These are phyloP conservation scores for Ascochyta rabiei DNA, from an alignment of 2,329 filamentous ascomycete genomes.

Conservation along the genomic window DNA sequence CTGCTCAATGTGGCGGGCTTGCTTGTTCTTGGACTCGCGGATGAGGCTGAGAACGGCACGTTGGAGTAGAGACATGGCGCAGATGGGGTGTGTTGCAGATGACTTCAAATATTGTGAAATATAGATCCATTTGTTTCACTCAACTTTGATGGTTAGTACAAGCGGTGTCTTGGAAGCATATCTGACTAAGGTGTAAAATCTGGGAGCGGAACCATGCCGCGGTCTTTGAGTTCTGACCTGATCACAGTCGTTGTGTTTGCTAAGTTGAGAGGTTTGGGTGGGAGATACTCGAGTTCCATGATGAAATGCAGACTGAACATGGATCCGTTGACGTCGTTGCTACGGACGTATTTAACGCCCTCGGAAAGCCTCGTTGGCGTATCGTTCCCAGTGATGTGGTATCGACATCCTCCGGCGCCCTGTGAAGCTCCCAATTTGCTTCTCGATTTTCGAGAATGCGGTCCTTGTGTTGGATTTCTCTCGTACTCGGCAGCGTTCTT, in stretches of 20 bases:
- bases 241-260: neutral
- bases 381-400: neutral
- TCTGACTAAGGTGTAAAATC: slow-evolving; percentile 7
- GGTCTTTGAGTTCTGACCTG: neutral
- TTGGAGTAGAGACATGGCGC: slow-evolving; percentile 16
- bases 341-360: neutral
- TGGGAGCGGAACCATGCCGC: slow-evolving; percentile 6
- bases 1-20: slow-evolving; percentile 16
- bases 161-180: neutral
- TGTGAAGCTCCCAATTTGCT: neutral
- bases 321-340: neutral
- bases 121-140: neutral
- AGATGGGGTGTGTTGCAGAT: neutral
- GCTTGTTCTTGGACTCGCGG: slow-evolving; percentile 17
- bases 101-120: neutral
- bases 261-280: neutral
- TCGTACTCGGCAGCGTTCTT: neutral
- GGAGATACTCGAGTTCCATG: neutral
- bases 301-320: too few species aligned
- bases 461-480: neutral
- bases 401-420: neutral
- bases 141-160: neutral
- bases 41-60: slow-evolving; percentile 16
- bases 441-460: neutral
- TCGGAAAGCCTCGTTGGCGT: neutral